Evolutionary conservation across 23 red algal species (phyloP).

Genomic region (Chondrus crispus): DNA sequence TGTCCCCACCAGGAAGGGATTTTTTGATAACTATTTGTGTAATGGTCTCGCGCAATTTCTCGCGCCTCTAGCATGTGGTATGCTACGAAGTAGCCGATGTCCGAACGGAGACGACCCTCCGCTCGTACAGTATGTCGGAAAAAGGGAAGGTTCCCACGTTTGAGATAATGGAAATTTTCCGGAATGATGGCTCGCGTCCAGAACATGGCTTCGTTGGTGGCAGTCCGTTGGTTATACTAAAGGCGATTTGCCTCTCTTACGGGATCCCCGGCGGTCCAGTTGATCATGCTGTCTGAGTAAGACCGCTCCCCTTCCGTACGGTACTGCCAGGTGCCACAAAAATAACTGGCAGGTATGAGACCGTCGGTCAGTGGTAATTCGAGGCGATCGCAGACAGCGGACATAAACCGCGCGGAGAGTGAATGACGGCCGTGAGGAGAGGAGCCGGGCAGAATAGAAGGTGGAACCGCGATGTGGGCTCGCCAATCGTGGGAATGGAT

Average conservation of each 20-base stretch:
- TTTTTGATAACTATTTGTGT: background rate
- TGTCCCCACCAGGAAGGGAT: background rate
- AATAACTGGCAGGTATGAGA: background rate
- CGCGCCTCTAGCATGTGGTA: slow-evolving; percentile 21
- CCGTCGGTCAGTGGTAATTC: background rate
- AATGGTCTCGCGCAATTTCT: background rate
- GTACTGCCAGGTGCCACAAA: background rate
- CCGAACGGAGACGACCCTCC: background rate
- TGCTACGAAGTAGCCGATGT: background rate
- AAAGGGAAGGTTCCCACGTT: background rate
- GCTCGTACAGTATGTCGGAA: background rate
- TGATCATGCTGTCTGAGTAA: background rate
- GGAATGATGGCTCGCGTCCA: background rate
- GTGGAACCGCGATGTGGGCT: too few species aligned
- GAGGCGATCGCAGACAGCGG: background rate
- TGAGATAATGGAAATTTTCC: background rate
- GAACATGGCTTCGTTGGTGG: background rate
- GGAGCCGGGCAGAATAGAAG: too few species aligned
- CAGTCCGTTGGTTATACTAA: background rate
- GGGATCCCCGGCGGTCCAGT: background rate
- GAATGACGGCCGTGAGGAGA: too few species aligned
- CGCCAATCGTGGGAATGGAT: too few species aligned
- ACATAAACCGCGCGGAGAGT: background rate
- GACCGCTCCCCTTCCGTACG: background rate
- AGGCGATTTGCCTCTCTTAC: background rate